Base-by-base conservation (phyloP, 768 basidiomycete species). In the Phylloporus sp. region DNA sequence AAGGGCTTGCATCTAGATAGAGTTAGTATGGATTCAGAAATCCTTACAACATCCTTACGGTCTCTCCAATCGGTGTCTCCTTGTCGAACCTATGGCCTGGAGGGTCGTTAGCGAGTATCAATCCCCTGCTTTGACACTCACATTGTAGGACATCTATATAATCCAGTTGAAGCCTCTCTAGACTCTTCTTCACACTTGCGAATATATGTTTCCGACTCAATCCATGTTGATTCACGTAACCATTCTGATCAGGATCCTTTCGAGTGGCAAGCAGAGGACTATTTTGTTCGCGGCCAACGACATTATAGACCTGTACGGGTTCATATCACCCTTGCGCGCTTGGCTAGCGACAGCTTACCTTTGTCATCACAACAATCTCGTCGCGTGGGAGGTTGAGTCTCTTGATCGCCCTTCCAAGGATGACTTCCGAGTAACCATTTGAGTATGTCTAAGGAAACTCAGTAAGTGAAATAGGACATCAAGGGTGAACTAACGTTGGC, bases 321-420 rank as follows among this genome's bases (percentile, higher is more conserved):
- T 24, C 26, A 8, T 20, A 28, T 40, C 8, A 20, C 15, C 8
- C 13, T 31, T n/a, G n/a, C 35, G 27, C 28, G 32, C 39, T 35
- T 38, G 24, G 43, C 15, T 22, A 22, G 24, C 11, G 27, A 8
- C 4, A 26, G 36, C 50, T 20, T 35, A 80, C 81, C 71, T 91
- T 91, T 49, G 89, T 88, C 74, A 91, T 77, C 15, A 91, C 78
- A 16, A 91, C 88, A 40, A 90, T 81, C 56, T 84, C 80, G 13
- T 85, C 84, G 2, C 88, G 79, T n/a, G 86, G 86, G 12, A 88
- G 72, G 20, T 81, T 64, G 55, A 80, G 75, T 54, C 80, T 61
- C 59, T 85, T 86, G 70, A 91, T 82, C 3, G 81, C 86, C 57
- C 85, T 84, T 11, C 88, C 88, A 18, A 88, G 72, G 46, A 88